Evolutionary conservation across 2,329 filamentous ascomycete genomes (phyloP), one percentile per base, ranked within the genome.

Genomic region (Exophiala viscosa): DNA sequence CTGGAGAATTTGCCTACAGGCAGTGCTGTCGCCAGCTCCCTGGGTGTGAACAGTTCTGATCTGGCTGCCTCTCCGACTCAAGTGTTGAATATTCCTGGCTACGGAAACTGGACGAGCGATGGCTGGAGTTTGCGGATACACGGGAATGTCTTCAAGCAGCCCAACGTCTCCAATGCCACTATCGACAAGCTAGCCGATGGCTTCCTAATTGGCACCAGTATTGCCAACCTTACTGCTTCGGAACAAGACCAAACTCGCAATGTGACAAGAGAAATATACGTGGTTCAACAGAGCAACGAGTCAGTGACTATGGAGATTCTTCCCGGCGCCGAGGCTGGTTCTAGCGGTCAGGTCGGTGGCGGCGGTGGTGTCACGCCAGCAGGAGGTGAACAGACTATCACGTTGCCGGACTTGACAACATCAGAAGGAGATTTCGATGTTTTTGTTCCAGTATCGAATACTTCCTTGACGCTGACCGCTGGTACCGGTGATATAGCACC

Each of bases 121-220:
- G 85, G 85, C 32, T 91, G 88, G 88, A 88, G 84, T 57, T 77
- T 90, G 3, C 79, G 86, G 23, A 81, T 90, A 57, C 87, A 87
- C 60, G 88, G 87, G 60, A 90, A 90, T 63, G 84, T 90, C n/a
- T 91, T 85, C 76, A 90, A 90, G 68, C 80, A 86, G 57, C 87
- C 87, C 1, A 80, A 87, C 54, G 84, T 87, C 32, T 79, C 78
- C 1, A 74, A 82, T 60, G 72, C 74, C 32, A 87, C 82, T 60
- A 72, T 91, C 41, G 79, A 91, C 60, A 75, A 84, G 34, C 74
- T 90, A 3, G 85, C 86, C 52, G 83, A 90, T 59, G 68, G 82
- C 31, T 89, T 90, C 69, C 75, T 91, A 8, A 78, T 89, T 53
- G 84, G 78, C 45, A 82, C 80, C 5, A 76, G 77, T 49, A 78